phyloP scores from a whole-genome alignment of 768 basidiomycete genomes.

The Pulveroboletus ravenelii region DNA sequence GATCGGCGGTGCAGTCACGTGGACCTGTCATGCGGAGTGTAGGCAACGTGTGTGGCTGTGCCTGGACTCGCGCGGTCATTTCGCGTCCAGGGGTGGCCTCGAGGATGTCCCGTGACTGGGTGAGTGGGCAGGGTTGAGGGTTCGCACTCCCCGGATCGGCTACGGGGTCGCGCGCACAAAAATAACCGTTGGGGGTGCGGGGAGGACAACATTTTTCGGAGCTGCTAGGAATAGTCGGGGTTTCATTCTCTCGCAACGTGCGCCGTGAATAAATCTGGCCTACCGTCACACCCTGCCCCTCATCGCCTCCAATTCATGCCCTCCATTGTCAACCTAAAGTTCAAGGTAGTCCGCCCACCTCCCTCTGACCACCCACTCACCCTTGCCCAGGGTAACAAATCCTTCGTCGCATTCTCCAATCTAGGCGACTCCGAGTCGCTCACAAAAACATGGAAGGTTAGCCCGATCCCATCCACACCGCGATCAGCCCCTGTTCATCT shows the following conservation, averaged over 20 bases:
- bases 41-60: too few relatives aligned
- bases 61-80: conserved; percentile 32
- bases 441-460: conserved; percentile 88
- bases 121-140: conserved; percentile 21
- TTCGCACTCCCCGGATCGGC: conserved; percentile 20
- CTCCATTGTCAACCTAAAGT: conserved; percentile 82
- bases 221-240: conserved; percentile 29
- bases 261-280: conserved; percentile 13
- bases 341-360: conserved; percentile 48
- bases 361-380: conserved; percentile 4
- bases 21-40: too few relatives aligned
- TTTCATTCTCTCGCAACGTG: conserved; percentile 33
- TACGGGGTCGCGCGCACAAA: neutral
- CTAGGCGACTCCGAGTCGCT: conserved; percentile 79
- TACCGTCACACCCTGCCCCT: conserved; percentile 8
- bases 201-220: too few relatives aligned
- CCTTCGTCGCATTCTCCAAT: conserved; percentile 90
- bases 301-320: conserved; percentile 48
- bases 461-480: conserved; percentile 12
- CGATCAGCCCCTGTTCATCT: conserved; percentile 6
- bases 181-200: conserved; percentile 2
- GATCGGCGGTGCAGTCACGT: neutral
- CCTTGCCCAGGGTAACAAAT: conserved; percentile 76
- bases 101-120: conserved; percentile 27
- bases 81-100: conserved; percentile 26